Evolutionary conservation across 2,329 filamentous ascomycete species (phyloP).

Genomic region (Colletotrichum theobromicola): DNA sequence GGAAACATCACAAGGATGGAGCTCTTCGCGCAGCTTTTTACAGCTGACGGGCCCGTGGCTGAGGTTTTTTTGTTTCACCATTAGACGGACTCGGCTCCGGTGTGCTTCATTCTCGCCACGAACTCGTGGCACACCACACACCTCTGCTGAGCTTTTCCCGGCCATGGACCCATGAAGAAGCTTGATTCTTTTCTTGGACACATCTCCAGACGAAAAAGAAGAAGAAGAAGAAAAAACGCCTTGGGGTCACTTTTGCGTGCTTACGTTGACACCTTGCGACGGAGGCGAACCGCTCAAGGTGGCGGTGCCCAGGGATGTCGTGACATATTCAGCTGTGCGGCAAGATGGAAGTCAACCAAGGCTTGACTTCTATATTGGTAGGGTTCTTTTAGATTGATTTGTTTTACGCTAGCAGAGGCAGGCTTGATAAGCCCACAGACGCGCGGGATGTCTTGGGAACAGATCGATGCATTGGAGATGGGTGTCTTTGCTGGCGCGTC

Average conservation of each 20-base stretch:
- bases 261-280: not conserved
- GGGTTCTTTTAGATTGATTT: not conserved
- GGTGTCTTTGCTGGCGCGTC: not conserved
- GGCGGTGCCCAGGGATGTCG: not conserved
- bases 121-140: not conserved
- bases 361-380: not conserved
- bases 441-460: not conserved
- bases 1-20: not conserved
- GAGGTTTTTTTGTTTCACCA: not conserved
- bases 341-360: not conserved
- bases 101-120: not conserved
- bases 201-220: not conserved
- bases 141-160: too few species aligned
- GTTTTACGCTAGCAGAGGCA: not conserved
- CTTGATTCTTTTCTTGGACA: not conserved
- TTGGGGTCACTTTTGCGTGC: not conserved
- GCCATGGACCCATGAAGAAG: not conserved
- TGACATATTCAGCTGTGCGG: not conserved
- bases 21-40: not conserved
- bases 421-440: not conserved
- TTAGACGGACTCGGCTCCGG: not conserved
- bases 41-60: not conserved
- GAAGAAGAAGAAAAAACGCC: too few species aligned
- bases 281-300: not conserved
- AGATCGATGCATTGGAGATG: not conserved